Evolutionary conservation across 768 basidiomycete species (phyloP).

Genomic region (Phanerochaete sordida): DNA sequence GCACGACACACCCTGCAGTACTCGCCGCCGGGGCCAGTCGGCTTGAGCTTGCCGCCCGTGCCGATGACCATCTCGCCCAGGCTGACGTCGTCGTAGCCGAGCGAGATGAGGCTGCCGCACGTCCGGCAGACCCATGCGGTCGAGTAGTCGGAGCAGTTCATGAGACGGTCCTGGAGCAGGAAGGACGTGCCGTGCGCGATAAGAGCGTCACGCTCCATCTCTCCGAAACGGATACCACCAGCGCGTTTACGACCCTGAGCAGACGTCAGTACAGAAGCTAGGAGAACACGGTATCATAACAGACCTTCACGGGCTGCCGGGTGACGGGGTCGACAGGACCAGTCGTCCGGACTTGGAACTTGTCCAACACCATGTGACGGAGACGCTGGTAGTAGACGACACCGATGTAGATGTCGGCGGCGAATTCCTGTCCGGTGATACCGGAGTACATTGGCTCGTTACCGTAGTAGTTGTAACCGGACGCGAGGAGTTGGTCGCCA

Average conservation of each 20-base stretch:
- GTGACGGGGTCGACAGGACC: constrained; percentile 96
- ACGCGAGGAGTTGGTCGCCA: constrained; percentile 86
- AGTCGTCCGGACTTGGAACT: constrained; percentile 98
- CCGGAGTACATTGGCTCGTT: constrained; percentile 99
- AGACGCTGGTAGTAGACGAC: constrained; percentile 98
- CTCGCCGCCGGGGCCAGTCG: constrained; percentile 80
- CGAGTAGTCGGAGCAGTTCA: constrained; percentile 99
- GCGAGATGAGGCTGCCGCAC: constrained; percentile 92
- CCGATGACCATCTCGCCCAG: constrained; percentile 62
- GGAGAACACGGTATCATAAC: constrained; percentile 17
- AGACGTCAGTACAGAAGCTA: constrained; percentile 8
- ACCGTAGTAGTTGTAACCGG: constrained; percentile 98
- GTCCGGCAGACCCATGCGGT: constrained; percentile 98
- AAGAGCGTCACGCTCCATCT: constrained; percentile 99
- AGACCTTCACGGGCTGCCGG: constrained; percentile 93
- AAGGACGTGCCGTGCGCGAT: constrained; percentile 99
- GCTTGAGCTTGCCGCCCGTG: constrained; percentile 45
- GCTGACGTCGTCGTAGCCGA: constrained; percentile 90
- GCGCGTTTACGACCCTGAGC: constrained; percentile 88
- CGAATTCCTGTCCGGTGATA: constrained; percentile 97
- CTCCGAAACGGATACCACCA: constrained; percentile 98
- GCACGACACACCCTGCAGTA: constrained; percentile 94
- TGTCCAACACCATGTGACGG: constrained; percentile 99
- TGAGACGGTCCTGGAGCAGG: constrained; percentile 95
- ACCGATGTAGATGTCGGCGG: constrained; percentile 97